phyloP scores from a whole-genome alignment of 2,329 filamentous ascomycete genomes.

The Cryphonectria parasitica region DNA sequence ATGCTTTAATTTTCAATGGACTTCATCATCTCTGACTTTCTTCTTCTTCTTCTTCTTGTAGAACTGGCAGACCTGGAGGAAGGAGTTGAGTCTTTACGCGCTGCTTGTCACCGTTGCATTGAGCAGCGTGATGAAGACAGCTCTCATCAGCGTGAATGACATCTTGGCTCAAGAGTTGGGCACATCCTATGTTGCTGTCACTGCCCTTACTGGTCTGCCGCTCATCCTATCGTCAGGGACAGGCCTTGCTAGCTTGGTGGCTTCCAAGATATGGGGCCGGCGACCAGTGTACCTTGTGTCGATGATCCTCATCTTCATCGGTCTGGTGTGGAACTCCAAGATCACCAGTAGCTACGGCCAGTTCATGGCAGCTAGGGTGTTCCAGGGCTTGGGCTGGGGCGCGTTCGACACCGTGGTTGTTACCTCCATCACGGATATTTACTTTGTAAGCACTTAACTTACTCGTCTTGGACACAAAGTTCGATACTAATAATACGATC shows the following conservation, averaged over 20 bases:
- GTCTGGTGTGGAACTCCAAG: constrained; percentile 55
- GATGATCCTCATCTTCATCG: constrained; percentile 50
- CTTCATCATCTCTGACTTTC: constrained; percentile 19
- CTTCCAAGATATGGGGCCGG: constrained; percentile 55
- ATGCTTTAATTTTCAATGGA: background rate
- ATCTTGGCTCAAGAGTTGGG: constrained; percentile 47
- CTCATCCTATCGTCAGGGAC: constrained; percentile 53
- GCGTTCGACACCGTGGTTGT: constrained; percentile 59
- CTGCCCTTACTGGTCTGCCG: constrained; percentile 57
- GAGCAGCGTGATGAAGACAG: constrained; percentile 57
- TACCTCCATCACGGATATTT: constrained; percentile 59
- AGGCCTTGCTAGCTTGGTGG: constrained; percentile 47
- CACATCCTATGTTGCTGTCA: constrained; percentile 51
- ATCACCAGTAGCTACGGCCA: constrained; percentile 46
- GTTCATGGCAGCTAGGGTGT: constrained; percentile 55
- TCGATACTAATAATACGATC: constrained; percentile 31
- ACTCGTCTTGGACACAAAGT: background rate
- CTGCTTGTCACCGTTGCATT: constrained; percentile 53
- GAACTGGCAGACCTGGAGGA: constrained; percentile 62
- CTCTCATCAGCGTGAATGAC: constrained; percentile 53
- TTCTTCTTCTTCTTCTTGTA: constrained; percentile 38
- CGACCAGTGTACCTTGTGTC: constrained; percentile 56
- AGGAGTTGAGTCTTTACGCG: constrained; percentile 53
- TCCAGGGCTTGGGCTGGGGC: constrained; percentile 64
- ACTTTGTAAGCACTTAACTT: constrained; percentile 49